Percentiles rank a stretch among this genome's conserved stretches.
These are phyloP conservation scores for Sechiopsis laciniata DNA, from an alignment of 306 rosid genomes.

Conservation along the genomic window DNA sequence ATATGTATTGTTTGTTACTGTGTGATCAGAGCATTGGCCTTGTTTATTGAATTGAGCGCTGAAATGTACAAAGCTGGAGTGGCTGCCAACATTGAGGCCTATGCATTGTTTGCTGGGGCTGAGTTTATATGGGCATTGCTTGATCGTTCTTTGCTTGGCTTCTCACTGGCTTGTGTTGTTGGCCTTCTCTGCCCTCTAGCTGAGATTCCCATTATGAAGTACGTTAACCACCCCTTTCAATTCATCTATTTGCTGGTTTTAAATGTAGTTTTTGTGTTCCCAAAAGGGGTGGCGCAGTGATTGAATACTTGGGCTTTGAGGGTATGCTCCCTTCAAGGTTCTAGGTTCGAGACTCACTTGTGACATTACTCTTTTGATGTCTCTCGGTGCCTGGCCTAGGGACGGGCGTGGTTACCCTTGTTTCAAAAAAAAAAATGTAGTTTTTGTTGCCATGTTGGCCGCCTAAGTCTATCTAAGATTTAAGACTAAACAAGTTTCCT, in stretches of 20 bases:
- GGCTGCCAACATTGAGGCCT: slow-evolving; percentile 58
- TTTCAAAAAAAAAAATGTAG: too few species aligned
- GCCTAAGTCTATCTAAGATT: too few species aligned
- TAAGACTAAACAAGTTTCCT: too few species aligned
- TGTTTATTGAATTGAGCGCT: slow-evolving; percentile 73
- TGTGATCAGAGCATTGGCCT: slow-evolving; percentile 43
- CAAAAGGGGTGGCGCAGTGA: too few species aligned
- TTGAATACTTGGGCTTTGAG: too few species aligned
- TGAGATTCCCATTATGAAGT: slow-evolving; percentile 50
- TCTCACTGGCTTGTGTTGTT: slow-evolving; percentile 56
- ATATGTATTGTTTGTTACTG: background rate
- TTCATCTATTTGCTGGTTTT: background rate
- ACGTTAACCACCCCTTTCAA: background rate
- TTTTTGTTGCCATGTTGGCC: too few species aligned
- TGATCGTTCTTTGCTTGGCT: slow-evolving; percentile 65
- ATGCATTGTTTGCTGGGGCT: slow-evolving; percentile 63
- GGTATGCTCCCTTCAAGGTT: too few species aligned
- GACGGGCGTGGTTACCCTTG: too few species aligned
- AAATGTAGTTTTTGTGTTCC: too few species aligned
- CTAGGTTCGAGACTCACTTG: too few species aligned
- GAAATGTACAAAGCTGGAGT: slow-evolving; percentile 77
- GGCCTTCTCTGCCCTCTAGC: slow-evolving; percentile 51
- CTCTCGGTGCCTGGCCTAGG: too few species aligned
- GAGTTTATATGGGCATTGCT: slow-evolving; percentile 68
- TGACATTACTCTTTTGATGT: too few species aligned